Evolutionary conservation across 768 basidiomycete genomes (phyloP).

Genomic region (Mycena crocata): DNA sequence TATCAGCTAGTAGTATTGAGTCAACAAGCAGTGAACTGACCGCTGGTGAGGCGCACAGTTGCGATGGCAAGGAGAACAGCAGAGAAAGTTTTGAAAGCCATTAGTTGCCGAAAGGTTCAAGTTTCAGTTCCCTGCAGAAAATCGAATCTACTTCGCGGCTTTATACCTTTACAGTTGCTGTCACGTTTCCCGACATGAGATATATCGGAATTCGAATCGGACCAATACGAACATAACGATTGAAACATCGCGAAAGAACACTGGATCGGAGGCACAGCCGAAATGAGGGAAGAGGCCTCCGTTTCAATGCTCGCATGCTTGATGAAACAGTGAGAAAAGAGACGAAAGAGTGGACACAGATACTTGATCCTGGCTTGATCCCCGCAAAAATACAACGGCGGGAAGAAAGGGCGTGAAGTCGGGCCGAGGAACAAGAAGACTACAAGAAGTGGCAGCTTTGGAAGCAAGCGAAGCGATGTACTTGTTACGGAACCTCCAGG

Average conservation of each 20-base stretch:
- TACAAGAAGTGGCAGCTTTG: no score
- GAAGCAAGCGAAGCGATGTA: no score
- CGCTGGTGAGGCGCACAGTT: conserved; percentile 9
- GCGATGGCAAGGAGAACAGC: conserved; percentile 13
- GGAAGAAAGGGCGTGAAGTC: not conserved
- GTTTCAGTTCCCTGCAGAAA: not conserved
- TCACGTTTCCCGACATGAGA: not conserved
- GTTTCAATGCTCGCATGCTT: conserved; percentile 7
- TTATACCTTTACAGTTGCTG: not conserved
- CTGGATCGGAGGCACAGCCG: not conserved
- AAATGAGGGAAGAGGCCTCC: conserved; percentile 1
- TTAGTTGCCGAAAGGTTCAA: conserved; percentile 8
- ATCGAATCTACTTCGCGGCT: not conserved
- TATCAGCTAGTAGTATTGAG: not conserved
- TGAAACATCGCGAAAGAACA: not conserved
- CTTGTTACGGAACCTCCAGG: no score
- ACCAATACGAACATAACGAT: conserved; percentile 10
- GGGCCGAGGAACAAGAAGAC: no score
- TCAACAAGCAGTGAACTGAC: not conserved
- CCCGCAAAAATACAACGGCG: not conserved
- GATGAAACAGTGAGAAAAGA: conserved; percentile 7
- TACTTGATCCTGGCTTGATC: not conserved
- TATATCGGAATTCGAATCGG: not conserved
- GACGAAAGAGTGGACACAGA: not conserved
- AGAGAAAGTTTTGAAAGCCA: conserved; percentile 19